A percentile compares a stretch with the other conserved stretches of the same genome.
Evolutionary conservation across 2,329 filamentous ascomycete species (phyloP).

Genomic region (Pseudogymnoascus sp.): DNA sequence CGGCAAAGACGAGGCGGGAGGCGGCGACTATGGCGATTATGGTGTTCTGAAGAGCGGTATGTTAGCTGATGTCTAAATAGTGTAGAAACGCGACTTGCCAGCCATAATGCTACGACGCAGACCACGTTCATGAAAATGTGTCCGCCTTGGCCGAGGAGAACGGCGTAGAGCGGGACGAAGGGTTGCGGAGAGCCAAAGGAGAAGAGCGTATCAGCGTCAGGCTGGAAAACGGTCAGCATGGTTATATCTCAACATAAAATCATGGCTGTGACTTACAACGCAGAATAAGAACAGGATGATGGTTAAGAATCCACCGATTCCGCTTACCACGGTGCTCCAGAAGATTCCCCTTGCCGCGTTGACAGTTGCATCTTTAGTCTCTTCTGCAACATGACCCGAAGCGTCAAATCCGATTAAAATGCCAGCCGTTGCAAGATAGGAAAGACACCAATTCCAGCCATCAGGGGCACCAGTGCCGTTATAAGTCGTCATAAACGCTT

Average conservation of each 20-base stretch:
- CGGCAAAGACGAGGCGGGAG: constrained; percentile 56
- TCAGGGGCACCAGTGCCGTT: constrained; percentile 50
- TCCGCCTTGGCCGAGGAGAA: constrained; percentile 48
- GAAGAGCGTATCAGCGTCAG: constrained; percentile 47
- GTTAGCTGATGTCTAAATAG: constrained; percentile 12
- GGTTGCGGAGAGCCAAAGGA: constrained; percentile 50
- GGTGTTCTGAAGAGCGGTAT: constrained; percentile 42
- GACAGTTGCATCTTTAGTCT: constrained; percentile 52
- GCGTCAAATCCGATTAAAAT: constrained; percentile 57
- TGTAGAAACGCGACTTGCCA: constrained; percentile 35
- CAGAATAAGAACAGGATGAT: constrained; percentile 57
- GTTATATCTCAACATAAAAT: neutral
- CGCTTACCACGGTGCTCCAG: constrained; percentile 52
- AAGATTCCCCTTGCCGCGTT: constrained; percentile 55
- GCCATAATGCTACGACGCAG: constrained; percentile 45
- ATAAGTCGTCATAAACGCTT: constrained; percentile 55
- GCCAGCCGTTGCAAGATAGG: constrained; percentile 54
- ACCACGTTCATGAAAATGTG: constrained; percentile 58
- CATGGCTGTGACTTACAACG: constrained; percentile 33
- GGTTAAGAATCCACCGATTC: constrained; percentile 47
- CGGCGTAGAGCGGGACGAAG: constrained; percentile 53
- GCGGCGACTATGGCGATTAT: constrained; percentile 54
- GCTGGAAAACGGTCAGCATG: constrained; percentile 31
- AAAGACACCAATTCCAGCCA: constrained; percentile 59
- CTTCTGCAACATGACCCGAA: constrained; percentile 54